A percentile compares a stretch with the other conserved stretches of the same genome.
phyloP scores from a whole-genome alignment of 1,284 basidiomycete genomes.

The Abortiporus biennis region DNA sequence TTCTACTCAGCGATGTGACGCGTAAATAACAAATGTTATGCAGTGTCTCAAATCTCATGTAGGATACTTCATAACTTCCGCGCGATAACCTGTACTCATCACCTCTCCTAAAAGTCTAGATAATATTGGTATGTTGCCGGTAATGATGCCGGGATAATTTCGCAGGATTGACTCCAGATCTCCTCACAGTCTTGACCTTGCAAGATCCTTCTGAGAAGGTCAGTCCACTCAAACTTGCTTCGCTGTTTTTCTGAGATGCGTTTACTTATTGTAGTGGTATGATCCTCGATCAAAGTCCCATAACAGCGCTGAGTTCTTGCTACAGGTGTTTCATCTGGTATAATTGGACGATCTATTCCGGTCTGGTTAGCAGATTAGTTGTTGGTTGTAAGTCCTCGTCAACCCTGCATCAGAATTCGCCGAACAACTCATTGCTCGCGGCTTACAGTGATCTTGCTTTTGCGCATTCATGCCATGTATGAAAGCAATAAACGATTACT shows the following conservation, averaged over 20 bases:
- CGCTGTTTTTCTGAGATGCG: not conserved
- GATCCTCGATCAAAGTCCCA: not conserved
- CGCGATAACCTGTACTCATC: not conserved
- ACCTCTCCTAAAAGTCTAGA: not conserved
- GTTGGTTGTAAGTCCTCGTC: not conserved
- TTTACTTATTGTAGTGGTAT: not conserved
- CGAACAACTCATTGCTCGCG: not conserved
- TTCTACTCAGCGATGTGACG: not conserved
- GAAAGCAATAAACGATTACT: not conserved
- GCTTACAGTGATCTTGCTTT: conserved; percentile 1
- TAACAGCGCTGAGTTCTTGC: too few species aligned
- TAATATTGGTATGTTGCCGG: not conserved
- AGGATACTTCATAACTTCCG: not conserved
- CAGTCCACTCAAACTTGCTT: not conserved
- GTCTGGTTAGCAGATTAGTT: not conserved
- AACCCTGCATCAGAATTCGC: not conserved
- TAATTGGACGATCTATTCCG: not conserved
- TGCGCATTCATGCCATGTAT: conserved; percentile 2
- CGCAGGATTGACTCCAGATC: not conserved
- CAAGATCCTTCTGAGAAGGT: not conserved
- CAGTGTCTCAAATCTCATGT: conserved; percentile 2
- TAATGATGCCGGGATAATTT: not conserved
- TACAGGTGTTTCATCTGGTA: conserved; percentile 2
- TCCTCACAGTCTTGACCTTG: not conserved
- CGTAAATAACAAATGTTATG: not conserved